A percentile compares a stretch with the other conserved stretches of the same genome.
Evolutionary conservation across 768 basidiomycete genomes (phyloP).

Genomic region (Lentinus tigrinus): DNA sequence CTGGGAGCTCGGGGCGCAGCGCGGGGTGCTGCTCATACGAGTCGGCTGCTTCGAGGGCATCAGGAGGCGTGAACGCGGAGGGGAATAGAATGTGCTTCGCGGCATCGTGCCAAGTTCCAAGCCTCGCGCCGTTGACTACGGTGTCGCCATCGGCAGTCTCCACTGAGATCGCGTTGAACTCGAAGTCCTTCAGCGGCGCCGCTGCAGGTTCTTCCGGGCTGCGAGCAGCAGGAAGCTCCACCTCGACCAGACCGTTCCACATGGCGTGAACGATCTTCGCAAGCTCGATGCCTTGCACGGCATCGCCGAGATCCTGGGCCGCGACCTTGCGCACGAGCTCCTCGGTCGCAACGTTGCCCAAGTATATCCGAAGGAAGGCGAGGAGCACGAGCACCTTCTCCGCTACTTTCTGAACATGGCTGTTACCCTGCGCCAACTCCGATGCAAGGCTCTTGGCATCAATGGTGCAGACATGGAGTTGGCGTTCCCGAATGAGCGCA

Average conservation of each 20-base stretch:
- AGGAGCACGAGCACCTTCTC: slow-evolving; percentile 67
- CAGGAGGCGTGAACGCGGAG: slow-evolving; percentile 63
- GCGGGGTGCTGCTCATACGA: slow-evolving; percentile 57
- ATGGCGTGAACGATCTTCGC: slow-evolving; percentile 53
- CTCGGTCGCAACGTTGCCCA: slow-evolving; percentile 62
- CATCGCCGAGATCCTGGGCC: slow-evolving; percentile 42
- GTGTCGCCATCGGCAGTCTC: slow-evolving; percentile 58
- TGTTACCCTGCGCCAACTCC: slow-evolving; percentile 36
- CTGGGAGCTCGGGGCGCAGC: slow-evolving; percentile 82
- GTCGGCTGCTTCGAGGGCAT: slow-evolving; percentile 27
- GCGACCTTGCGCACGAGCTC: slow-evolving; percentile 52
- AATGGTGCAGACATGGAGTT: slow-evolving; percentile 57
- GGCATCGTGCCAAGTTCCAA: slow-evolving; percentile 79
- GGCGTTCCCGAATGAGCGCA: slow-evolving; percentile 46
- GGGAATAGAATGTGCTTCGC: slow-evolving; percentile 91
- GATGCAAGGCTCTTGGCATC: slow-evolving; percentile 56
- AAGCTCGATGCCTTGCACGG: slow-evolving; percentile 48
- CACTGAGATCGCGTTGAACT: slow-evolving; percentile 73
- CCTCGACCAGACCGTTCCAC: slow-evolving; percentile 66
- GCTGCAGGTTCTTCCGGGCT: slow-evolving; percentile 24
- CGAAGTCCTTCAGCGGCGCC: slow-evolving; percentile 51
- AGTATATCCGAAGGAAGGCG: slow-evolving; percentile 82
- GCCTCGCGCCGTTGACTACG: slow-evolving; percentile 56
- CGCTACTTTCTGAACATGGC: slow-evolving; percentile 28
- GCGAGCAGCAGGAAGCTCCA: slow-evolving; percentile 39